phyloP scores from a whole-genome alignment of 148 eudicot genomes.

The Rhododendron henanense region DNA sequence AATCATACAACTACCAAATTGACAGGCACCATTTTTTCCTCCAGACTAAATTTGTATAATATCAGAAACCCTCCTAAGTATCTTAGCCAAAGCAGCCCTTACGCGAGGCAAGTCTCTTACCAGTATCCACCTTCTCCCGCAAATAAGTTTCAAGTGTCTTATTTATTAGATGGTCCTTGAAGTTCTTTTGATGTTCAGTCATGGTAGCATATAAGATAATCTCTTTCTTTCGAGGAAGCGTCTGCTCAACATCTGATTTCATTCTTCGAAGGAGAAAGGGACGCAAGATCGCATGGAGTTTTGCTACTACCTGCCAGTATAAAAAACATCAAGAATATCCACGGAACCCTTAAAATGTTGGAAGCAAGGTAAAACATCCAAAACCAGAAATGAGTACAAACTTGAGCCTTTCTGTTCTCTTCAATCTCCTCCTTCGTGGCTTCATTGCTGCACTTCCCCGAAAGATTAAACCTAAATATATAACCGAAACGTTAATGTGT shows the following conservation, averaged over 20 bases:
- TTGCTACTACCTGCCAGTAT: conserved; percentile 68
- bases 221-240: conserved; percentile 92
- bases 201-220: conserved; percentile 81
- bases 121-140: conserved; percentile 35
- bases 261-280: conserved; percentile 91
- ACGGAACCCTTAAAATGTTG: neutral
- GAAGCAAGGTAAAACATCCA: neutral
- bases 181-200: conserved; percentile 80
- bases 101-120: conserved; percentile 26
- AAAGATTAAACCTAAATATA: conserved; percentile 70
- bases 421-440: conserved; percentile 63
- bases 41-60: neutral
- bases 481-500: neutral
- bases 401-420: conserved; percentile 78
- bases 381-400: conserved; percentile 19
- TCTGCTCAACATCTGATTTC: conserved; percentile 82
- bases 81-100: neutral
- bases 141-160: conserved; percentile 60
- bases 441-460: conserved; percentile 70
- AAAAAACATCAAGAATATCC: neutral
- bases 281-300: conserved; percentile 88
- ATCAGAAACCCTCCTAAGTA: neutral
- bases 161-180: conserved; percentile 80
- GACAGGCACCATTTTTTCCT: neutral
- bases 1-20: neutral